Conservation (phyloP, 371 early-diverging fungal genomes). For the Apophysomyces elegans region DNA sequence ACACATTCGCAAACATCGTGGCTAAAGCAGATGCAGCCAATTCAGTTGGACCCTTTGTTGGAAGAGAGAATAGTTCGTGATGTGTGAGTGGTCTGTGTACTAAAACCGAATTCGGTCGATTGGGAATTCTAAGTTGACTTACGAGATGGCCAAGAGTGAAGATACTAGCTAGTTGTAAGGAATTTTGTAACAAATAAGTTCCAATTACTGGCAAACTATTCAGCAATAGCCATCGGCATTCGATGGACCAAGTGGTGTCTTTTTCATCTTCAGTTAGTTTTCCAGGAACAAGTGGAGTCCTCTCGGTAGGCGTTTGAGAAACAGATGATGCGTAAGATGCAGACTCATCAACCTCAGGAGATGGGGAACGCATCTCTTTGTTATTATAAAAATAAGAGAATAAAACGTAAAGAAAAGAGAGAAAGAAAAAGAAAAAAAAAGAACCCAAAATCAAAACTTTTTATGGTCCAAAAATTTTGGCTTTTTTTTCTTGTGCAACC, state of each 20-base stretch:
- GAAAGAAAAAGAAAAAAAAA: conserved; percentile 13
- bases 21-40: conserved; percentile 77
- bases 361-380: conserved; percentile 13
- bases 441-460: conserved; percentile 1
- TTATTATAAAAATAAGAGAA: conserved; percentile 8
- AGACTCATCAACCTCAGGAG: conserved; percentile 9
- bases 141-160: conserved; percentile 53
- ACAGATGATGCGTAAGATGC: conserved; percentile 26
- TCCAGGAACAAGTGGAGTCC: conserved; percentile 25
- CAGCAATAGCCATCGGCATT: conserved; percentile 41
- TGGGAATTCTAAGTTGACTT: not conserved
- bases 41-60: conserved; percentile 59
- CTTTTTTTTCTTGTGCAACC: not conserved
- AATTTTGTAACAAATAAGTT: conserved; percentile 37
- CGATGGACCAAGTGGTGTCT: conserved; percentile 12
- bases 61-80: conserved; percentile 9
- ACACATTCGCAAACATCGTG: conserved; percentile 79
- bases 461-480: conserved; percentile 6
- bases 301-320: conserved; percentile 32
- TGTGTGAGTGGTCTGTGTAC: no score
- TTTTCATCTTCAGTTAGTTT: conserved; percentile 3
- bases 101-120: not conserved
- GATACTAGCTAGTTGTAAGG: conserved; percentile 47
- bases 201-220: conserved; percentile 34
- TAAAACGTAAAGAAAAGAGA: conserved; percentile 10